phyloP scores from a whole-genome alignment of 148 eudicot genomes.

The Camellia sinensis region DNA sequence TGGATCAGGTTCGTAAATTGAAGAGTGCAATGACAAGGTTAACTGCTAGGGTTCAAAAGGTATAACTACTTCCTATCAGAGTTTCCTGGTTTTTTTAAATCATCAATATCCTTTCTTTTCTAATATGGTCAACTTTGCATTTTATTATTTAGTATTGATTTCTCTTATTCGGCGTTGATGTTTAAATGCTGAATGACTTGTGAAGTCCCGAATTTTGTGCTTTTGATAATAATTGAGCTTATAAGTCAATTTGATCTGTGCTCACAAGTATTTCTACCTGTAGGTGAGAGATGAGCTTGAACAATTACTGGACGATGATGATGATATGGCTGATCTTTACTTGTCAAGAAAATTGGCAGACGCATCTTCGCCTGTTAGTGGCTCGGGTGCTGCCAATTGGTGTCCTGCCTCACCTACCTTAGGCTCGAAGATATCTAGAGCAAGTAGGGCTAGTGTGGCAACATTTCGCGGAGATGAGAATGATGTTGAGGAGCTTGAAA shows the following conservation, averaged over 20 bases:
- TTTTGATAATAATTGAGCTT: background rate
- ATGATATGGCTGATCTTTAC: constrained; percentile 80
- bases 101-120: background rate
- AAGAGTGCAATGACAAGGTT: constrained; percentile 82
- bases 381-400: constrained; percentile 44
- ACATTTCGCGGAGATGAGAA: constrained; percentile 62
- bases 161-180: background rate
- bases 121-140: background rate
- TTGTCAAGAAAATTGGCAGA: constrained; percentile 55
- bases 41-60: constrained; percentile 82
- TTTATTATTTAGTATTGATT: background rate
- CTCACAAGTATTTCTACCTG: constrained; percentile 2
- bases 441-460: constrained; percentile 60
- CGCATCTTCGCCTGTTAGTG: constrained; percentile 58
- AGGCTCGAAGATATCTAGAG: constrained; percentile 59
- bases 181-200: too few relatives aligned
- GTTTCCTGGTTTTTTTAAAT: background rate
- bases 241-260: background rate
- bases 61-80: constrained; percentile 5
- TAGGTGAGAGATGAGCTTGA: constrained; percentile 85
- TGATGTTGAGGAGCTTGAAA: constrained; percentile 80
- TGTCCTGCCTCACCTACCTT: constrained; percentile 52
- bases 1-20: constrained; percentile 73
- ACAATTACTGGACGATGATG: constrained; percentile 74
- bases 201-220: too few relatives aligned